Percentiles rank a stretch among this genome's conserved stretches.
Conservation (phyloP, 1,284 basidiomycete species). For the Fomitopsis palustris region DNA sequence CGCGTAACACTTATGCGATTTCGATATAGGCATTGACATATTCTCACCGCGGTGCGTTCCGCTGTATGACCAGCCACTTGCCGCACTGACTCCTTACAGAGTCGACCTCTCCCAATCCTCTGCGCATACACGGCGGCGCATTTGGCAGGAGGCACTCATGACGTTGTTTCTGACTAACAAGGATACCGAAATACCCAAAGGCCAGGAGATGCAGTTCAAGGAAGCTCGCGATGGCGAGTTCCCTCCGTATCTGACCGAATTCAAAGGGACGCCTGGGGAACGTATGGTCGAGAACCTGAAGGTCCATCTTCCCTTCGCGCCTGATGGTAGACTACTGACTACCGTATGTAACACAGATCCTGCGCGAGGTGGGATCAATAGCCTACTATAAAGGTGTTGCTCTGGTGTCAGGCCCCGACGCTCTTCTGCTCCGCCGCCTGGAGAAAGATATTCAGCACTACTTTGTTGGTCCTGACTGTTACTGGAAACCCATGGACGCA, state of each 20-base stretch:
- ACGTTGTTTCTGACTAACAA: slow-evolving; percentile 62
- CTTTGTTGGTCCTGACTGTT: slow-evolving; percentile 66
- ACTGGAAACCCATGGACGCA: slow-evolving; percentile 45
- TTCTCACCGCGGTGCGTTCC: slow-evolving; percentile 63
- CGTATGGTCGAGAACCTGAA: slow-evolving; percentile 80
- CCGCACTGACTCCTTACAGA: slow-evolving; percentile 28
- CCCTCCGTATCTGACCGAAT: slow-evolving; percentile 72
- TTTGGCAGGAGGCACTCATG: slow-evolving; percentile 83
- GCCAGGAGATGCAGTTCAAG: slow-evolving; percentile 59
- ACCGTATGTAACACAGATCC: slow-evolving; percentile 39
- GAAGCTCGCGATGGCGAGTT: slow-evolving; percentile 55
- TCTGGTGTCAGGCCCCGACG: slow-evolving; percentile 45
- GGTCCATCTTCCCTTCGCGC: slow-evolving; percentile 35
- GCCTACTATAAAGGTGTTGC: slow-evolving; percentile 50
- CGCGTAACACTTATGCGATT: slow-evolving; percentile 5
- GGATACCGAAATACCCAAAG: slow-evolving; percentile 58
- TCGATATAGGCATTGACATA: slow-evolving; percentile 60
- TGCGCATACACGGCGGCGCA: slow-evolving; percentile 65
- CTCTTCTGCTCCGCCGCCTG: slow-evolving; percentile 40
- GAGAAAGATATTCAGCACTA: slow-evolving; percentile 51
- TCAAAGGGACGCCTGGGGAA: slow-evolving; percentile 67
- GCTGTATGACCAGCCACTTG: background rate
- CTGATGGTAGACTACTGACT: background rate
- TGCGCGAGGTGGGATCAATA: slow-evolving; percentile 60
- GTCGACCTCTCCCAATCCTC: slow-evolving; percentile 61